Conservation (phyloP, 305 asterid genomes). For the Solanum hybrid region DNA sequence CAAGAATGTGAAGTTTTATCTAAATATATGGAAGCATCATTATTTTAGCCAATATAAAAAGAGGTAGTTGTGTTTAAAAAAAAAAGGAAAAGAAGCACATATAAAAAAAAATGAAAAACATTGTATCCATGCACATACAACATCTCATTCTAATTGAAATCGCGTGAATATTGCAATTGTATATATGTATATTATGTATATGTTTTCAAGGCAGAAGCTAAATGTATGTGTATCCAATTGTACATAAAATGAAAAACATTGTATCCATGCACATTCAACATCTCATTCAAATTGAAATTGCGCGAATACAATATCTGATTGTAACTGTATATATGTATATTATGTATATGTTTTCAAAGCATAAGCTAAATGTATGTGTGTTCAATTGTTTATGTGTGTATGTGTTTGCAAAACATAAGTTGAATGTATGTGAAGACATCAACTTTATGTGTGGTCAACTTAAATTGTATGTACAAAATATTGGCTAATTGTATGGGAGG, state of each 20-base stretch:
- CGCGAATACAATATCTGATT: too few relatives aligned
- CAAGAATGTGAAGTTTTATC: background rate
- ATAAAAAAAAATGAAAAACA: background rate
- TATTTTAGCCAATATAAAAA: too few relatives aligned
- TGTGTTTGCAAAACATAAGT: too few relatives aligned
- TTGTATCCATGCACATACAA: background rate
- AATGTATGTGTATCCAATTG: too few relatives aligned
- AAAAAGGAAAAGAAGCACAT: background rate
- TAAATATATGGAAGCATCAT: too few relatives aligned
- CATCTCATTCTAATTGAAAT: background rate
- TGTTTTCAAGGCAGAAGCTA: background rate
- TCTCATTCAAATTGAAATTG: background rate
- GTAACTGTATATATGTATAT: background rate
- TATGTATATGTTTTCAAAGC: too few relatives aligned
- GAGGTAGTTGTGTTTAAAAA: too few relatives aligned
- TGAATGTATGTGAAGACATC: too few relatives aligned
- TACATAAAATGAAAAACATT: background rate
- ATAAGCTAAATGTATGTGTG: background rate
- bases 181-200: background rate
- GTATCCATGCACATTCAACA: background rate
- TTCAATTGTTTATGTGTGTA: background rate
- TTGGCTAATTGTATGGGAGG: too few relatives aligned
- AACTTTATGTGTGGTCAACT: too few relatives aligned
- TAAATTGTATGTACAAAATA: too few relatives aligned
- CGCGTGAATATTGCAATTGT: fast-evolving